Evolutionary conservation across 2,329 filamentous ascomycete genomes (phyloP).

Genomic region (Apiospora kogelbergensis): DNA sequence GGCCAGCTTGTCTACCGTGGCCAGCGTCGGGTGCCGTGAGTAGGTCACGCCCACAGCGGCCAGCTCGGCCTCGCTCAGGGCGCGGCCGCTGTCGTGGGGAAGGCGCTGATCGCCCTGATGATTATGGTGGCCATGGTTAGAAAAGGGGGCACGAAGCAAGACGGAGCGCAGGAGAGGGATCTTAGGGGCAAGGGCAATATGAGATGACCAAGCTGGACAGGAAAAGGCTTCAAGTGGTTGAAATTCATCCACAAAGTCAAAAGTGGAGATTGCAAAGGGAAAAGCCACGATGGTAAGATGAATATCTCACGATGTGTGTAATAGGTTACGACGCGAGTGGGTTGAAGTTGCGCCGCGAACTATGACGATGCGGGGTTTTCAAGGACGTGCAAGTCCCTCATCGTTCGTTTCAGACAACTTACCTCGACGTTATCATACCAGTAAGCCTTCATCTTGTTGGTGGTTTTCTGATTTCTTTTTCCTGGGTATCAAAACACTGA

Average conservation of each 20-base stretch:
- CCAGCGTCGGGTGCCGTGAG: slow-evolving; percentile 63
- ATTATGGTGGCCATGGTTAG: slow-evolving; percentile 75
- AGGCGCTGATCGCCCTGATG: slow-evolving; percentile 90
- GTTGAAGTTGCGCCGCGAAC: not conserved
- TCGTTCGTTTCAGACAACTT: slow-evolving; percentile 25
- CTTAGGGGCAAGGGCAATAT: not conserved
- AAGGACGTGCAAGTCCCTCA: slow-evolving; percentile 9
- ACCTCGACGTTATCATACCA: slow-evolving; percentile 56
- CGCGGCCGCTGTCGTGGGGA: slow-evolving; percentile 80
- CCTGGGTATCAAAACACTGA: not conserved
- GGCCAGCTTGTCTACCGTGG: slow-evolving; percentile 73
- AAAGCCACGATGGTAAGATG: not conserved
- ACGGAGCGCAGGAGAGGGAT: not conserved
- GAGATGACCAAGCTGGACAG: not conserved
- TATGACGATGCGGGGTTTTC: slow-evolving; percentile 10
- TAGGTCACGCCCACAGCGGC: slow-evolving; percentile 77
- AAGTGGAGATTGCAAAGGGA: not conserved
- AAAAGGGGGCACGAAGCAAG: not conserved
- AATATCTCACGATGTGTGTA: not conserved
- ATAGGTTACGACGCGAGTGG: not conserved
- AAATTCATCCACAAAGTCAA: not conserved
- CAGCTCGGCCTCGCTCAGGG: slow-evolving; percentile 66
- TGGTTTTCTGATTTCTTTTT: not conserved
- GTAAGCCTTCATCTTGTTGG: slow-evolving; percentile 55
- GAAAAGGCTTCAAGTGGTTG: not conserved